phyloP scores from a whole-genome alignment of 495 filamentous ascomycete genomes.

The Acidomyces sp. region DNA sequence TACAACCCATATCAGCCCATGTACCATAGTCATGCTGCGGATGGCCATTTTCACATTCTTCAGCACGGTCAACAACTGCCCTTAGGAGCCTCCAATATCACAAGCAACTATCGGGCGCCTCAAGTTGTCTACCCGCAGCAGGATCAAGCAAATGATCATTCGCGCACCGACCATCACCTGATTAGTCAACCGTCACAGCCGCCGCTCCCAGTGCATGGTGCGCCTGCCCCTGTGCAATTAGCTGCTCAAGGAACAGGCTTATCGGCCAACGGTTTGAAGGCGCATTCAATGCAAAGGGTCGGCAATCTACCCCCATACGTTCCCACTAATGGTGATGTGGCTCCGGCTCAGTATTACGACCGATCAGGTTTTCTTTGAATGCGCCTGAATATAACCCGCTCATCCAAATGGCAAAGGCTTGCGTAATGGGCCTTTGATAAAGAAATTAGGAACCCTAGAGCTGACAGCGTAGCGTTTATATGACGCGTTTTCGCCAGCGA shows the following conservation, averaged over 20 bases:
- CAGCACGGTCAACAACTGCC: background rate
- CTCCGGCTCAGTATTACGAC: background rate
- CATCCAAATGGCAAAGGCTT: no score
- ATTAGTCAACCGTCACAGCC: background rate
- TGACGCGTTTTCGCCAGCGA: no score
- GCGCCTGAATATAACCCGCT: no score
- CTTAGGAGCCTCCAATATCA: background rate
- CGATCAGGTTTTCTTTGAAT: no score
- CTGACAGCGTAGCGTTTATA: no score
- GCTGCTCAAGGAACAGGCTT: background rate
- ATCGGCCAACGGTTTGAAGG: background rate
- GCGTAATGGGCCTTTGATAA: no score
- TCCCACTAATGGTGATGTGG: background rate
- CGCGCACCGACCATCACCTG: background rate
- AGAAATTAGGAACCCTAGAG: no score
- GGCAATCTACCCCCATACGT: background rate
- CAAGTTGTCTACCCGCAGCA: background rate
- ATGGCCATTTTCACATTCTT: background rate
- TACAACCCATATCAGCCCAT: no score
- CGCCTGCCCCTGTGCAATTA: slow-evolving; percentile 14
- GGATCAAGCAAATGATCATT: background rate
- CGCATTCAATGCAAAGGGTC: background rate
- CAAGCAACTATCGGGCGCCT: background rate
- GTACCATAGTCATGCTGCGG: background rate
- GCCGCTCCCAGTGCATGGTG: slow-evolving; percentile 10